Conservation (phyloP, 176 grass and related monocot species). For the Phoenix roebelenii region DNA sequence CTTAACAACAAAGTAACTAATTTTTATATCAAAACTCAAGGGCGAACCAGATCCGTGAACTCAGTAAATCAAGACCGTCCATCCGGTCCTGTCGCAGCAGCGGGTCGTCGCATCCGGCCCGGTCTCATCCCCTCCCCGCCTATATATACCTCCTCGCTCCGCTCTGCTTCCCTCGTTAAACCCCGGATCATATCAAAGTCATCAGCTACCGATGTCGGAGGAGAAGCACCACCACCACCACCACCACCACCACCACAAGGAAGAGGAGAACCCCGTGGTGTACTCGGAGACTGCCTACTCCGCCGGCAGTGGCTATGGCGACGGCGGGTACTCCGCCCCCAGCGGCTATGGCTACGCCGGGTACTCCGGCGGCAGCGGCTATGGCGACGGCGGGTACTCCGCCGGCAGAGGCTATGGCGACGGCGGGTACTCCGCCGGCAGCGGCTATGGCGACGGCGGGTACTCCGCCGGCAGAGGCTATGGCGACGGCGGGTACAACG, state of each 20-base stretch:
- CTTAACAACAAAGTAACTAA: too few relatives aligned
- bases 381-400: background rate
- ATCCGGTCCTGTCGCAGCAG: too few relatives aligned
- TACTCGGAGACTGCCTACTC: slow-evolving; percentile 16
- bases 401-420: background rate
- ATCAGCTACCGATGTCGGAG: slow-evolving; percentile 31
- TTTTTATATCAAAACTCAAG: too few relatives aligned
- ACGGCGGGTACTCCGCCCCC: background rate
- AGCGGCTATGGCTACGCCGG: background rate
- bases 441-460: too few relatives aligned
- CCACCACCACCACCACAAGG: slow-evolving; percentile 44
- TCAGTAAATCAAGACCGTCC: slow-evolving; percentile 30
- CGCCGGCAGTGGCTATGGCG: too few relatives aligned
- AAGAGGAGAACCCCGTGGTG: slow-evolving; percentile 21
- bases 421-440: background rate
- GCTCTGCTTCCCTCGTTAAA: background rate
- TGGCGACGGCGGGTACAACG: background rate
- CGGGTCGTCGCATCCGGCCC: background rate
- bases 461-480: background rate
- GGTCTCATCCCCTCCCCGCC: background rate
- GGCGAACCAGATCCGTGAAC: slow-evolving; percentile 17
- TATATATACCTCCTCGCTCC: slow-evolving; percentile 14
- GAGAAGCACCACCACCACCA: slow-evolving; percentile 41
- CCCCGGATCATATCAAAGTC: background rate
- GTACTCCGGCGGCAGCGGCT: background rate